These are phyloP conservation scores for Monilinia fructicola DNA, from an alignment of 2,329 filamentous ascomycete genomes.

Conservation along the genomic window DNA sequence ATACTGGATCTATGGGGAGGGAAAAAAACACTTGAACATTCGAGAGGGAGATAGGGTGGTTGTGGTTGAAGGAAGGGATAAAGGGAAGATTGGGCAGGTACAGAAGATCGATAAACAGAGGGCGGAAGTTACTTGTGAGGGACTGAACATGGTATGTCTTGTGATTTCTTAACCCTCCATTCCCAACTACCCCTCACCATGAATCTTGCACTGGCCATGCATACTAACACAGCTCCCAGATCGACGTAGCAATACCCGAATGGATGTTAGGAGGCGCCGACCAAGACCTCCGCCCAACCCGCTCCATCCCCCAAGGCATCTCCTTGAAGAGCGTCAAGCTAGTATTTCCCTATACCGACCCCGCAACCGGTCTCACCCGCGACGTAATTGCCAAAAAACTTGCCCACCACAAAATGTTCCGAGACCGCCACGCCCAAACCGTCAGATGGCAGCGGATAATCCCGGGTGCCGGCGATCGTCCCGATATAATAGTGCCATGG, in stretches of 20 bases:
- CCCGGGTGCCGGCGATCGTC: slow-evolving; percentile 51
- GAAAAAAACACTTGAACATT: slow-evolving; percentile 57
- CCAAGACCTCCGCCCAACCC: slow-evolving; percentile 44
- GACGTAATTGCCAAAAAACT: slow-evolving; percentile 79
- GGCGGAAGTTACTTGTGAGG: slow-evolving; percentile 61
- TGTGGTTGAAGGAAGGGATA: slow-evolving; percentile 72
- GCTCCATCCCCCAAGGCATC: slow-evolving; percentile 44
- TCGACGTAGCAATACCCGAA: slow-evolving; percentile 45
- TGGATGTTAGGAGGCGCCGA: slow-evolving; percentile 45
- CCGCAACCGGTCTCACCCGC: slow-evolving; percentile 60
- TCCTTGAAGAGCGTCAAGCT: slow-evolving; percentile 74
- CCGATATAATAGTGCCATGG: slow-evolving; percentile 76
- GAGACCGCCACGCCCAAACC: slow-evolving; percentile 52
- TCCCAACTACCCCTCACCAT: background rate
- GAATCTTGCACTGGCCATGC: background rate
- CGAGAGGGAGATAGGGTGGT: slow-evolving; percentile 76
- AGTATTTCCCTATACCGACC: slow-evolving; percentile 71
- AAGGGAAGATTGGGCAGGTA: slow-evolving; percentile 81
- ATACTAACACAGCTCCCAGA: slow-evolving; percentile 34
- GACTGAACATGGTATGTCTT: slow-evolving; percentile 60
- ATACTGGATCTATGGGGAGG: slow-evolving; percentile 41
- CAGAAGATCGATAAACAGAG: slow-evolving; percentile 52
- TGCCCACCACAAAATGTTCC: slow-evolving; percentile 51
- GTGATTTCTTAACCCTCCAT: background rate
- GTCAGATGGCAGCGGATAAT: slow-evolving; percentile 59